These are phyloP conservation scores for Aspergillus intermedius DNA, from an alignment of 2,329 filamentous ascomycete genomes.

Conservation along the genomic window DNA sequence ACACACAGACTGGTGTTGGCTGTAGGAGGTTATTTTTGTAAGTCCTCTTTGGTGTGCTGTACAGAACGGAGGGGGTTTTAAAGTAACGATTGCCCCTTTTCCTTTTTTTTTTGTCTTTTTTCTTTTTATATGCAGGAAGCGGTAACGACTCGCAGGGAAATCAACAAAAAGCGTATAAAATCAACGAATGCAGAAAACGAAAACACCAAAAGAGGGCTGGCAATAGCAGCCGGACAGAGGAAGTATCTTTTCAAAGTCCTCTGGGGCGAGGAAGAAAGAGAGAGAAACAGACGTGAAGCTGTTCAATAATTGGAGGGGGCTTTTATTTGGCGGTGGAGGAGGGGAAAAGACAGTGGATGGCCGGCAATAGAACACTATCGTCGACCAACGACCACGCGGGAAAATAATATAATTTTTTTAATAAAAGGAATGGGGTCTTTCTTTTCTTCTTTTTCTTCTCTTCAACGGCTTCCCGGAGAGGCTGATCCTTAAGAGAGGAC, in stretches of 20 bases:
- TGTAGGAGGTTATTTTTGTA: not conserved
- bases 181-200: not conserved
- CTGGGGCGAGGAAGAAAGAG: too few species aligned
- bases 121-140: slow-evolving; percentile 1
- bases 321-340: not conserved
- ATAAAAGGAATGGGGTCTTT: not conserved
- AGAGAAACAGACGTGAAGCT: too few species aligned
- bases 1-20: not conserved
- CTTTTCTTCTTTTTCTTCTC: not conserved
- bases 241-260: not conserved
- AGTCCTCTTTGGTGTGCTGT: not conserved
- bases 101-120: not conserved
- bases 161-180: not conserved
- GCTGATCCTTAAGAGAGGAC: too few species aligned
- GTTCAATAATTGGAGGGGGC: not conserved
- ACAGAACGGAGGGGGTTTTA: not conserved
- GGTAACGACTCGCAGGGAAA: not conserved
- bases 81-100: not conserved
- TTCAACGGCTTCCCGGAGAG: too few species aligned
- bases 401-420: not conserved
- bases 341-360: not conserved
- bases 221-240: not conserved
- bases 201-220: not conserved
- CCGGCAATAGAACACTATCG: not conserved
- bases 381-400: not conserved